A percentile compares a stretch with the other conserved stretches of the same genome.
phyloP scores from a whole-genome alignment of 305 asterid genomes.

The Fraxinus platypoda region DNA sequence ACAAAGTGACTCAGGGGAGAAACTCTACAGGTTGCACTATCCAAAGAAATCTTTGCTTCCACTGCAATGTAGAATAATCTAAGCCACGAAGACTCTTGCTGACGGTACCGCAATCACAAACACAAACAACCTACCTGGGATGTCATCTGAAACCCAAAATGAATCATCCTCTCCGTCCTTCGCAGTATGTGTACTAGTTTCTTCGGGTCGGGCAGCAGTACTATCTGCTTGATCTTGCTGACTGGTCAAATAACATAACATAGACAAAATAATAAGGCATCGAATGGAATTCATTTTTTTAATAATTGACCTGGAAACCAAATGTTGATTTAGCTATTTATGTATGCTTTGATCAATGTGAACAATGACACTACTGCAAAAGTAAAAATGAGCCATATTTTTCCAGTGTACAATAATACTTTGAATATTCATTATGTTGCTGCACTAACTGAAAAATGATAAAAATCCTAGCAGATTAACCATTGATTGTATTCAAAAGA shows the following conservation, averaged over 20 bases:
- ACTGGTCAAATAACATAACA: constrained; percentile 38
- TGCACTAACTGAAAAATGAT: not conserved
- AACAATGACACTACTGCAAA: not conserved
- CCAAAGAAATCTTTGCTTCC: constrained; percentile 70
- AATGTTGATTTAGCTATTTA: not conserved
- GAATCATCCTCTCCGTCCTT: constrained; percentile 53
- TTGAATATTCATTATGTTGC: not conserved
- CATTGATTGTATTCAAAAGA: not conserved
- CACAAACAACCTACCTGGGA: constrained; percentile 56
- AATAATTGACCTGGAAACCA: not conserved
- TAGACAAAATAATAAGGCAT: not conserved
- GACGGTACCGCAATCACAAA: constrained; percentile 15
- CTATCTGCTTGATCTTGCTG: constrained; percentile 56
- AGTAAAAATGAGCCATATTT: not conserved
- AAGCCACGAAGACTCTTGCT: constrained; percentile 12
- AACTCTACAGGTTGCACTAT: constrained; percentile 44
- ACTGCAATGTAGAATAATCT: constrained; percentile 45
- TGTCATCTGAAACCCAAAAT: constrained; percentile 80
- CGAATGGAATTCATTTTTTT: not conserved
- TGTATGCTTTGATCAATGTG: not conserved
- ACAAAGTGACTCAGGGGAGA: constrained; percentile 43
- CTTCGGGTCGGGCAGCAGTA: constrained; percentile 45
- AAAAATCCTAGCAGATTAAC: not conserved
- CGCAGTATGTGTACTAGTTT: constrained; percentile 38
- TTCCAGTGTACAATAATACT: not conserved